These are phyloP conservation scores for Purpureocillium lavendulum DNA, from an alignment of 2,329 filamentous ascomycete genomes.

Conservation along the genomic window DNA sequence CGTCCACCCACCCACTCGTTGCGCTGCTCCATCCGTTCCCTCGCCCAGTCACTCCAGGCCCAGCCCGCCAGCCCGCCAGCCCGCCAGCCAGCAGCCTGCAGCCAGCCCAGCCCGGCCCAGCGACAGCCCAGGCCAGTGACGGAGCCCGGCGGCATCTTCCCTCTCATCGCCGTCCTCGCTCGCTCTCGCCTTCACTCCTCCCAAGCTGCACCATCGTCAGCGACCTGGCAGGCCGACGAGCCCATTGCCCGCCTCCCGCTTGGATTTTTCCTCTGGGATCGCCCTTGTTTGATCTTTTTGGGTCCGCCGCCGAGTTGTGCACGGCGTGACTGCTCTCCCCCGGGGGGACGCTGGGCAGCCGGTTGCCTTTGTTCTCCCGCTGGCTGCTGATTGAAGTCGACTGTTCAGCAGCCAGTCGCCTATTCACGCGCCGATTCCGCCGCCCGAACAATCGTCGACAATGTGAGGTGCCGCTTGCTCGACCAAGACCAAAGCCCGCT, in stretches of 20 bases:
- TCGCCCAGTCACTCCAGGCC: no score
- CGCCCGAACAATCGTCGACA: conserved; percentile 5
- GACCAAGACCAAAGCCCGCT: conserved; percentile 1
- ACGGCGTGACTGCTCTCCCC: conserved; percentile 11
- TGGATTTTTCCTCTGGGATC: no score
- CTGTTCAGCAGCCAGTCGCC: not conserved
- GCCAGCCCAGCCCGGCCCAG: no score
- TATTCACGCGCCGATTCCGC: conserved; percentile 2
- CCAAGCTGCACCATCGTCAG: no score
- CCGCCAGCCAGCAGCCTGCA: no score
- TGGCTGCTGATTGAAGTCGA: not conserved
- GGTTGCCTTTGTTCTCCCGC: conserved; percentile 9
- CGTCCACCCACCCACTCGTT: no score
- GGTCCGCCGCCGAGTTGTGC: conserved; percentile 6
- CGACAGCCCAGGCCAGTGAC: no score
- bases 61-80: no score
- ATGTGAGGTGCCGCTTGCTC: conserved; percentile 8
- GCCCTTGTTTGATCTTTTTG: no score
- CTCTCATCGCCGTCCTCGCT: conserved; percentile 1
- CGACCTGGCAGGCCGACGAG: not conserved
- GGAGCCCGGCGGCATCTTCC: no score
- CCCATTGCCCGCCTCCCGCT: conserved; percentile 4
- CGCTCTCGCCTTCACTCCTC: conserved; percentile 3
- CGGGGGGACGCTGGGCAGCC: conserved; percentile 10
- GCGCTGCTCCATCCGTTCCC: no score